phyloP scores from a whole-genome alignment of 106 monocot species.

The Dendrobium catenatum region DNA sequence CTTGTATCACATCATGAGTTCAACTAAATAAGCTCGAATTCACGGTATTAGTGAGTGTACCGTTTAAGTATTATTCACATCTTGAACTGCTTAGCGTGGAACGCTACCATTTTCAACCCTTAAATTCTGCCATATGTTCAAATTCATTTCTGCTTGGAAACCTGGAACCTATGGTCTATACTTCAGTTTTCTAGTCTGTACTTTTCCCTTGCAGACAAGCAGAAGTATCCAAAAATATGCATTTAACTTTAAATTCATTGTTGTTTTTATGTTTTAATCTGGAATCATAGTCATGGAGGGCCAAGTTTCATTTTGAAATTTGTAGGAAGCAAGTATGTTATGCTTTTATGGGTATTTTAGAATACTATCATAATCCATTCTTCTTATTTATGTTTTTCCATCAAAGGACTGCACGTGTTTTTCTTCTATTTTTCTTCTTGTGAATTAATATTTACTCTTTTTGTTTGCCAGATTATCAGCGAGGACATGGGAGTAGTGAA shows the following conservation, averaged over 20 bases:
- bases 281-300: neutral
- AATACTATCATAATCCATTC: neutral
- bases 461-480: slow-evolving; percentile 43
- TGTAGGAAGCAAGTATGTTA: neutral
- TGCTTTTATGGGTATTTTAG: neutral
- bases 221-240: neutral
- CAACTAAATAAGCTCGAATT: neutral
- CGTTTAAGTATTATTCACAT: neutral
- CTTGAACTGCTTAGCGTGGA: neutral
- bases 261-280: neutral
- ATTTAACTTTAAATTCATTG: neutral
- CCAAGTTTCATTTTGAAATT: neutral
- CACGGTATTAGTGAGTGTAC: neutral
- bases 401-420: neutral
- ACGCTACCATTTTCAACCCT: neutral
- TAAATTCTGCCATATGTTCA: neutral
- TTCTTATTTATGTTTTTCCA: neutral
- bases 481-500: slow-evolving; percentile 63
- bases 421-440: neutral
- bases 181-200: neutral
- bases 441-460: neutral
- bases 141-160: neutral
- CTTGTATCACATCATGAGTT: neutral
- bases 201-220: neutral
- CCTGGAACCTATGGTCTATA: neutral